Evolutionary conservation across 2,329 filamentous ascomycete species (phyloP).

Genomic region (Alternaria atra): DNA sequence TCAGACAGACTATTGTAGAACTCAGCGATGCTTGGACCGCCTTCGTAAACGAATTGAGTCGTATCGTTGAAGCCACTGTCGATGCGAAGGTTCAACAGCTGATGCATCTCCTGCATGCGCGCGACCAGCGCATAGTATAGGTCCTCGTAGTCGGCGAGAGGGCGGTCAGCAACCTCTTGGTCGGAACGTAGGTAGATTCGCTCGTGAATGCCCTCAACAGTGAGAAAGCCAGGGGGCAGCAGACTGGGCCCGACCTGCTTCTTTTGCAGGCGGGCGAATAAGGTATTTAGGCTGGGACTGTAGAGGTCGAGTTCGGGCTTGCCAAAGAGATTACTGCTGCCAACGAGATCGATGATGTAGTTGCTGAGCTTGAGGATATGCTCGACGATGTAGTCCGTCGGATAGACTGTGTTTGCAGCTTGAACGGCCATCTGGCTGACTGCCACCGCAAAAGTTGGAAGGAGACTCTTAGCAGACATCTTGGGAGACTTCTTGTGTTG

Average conservation of each 20-base stretch:
- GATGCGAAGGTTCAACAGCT: slow-evolving; percentile 33
- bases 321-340: slow-evolving; percentile 22
- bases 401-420: slow-evolving; percentile 7
- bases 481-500: neutral
- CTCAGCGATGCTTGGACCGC: slow-evolving; percentile 23
- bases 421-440: slow-evolving; percentile 26
- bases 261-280: slow-evolving; percentile 47
- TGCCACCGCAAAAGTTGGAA: slow-evolving; percentile 24
- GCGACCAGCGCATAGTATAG: slow-evolving; percentile 44
- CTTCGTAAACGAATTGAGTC: slow-evolving; percentile 17
- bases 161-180: slow-evolving; percentile 56
- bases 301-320: slow-evolving; percentile 19
- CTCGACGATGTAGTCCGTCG: slow-evolving; percentile 27
- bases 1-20: slow-evolving; percentile 25
- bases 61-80: slow-evolving; percentile 35
- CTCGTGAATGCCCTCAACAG: slow-evolving; percentile 8
- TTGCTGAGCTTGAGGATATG: slow-evolving; percentile 28
- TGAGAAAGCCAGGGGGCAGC: slow-evolving; percentile 23
- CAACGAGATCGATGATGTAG: slow-evolving; percentile 22
- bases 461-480: slow-evolving; percentile 13
- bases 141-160: slow-evolving; percentile 46
- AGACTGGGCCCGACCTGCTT: slow-evolving; percentile 31
- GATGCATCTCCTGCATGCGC: slow-evolving; percentile 38
- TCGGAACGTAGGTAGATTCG: slow-evolving; percentile 46
- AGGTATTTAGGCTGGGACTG: slow-evolving; percentile 40